Evolutionary conservation across 768 basidiomycete species (phyloP).

Genomic region (Leccinum barrowsii): DNA sequence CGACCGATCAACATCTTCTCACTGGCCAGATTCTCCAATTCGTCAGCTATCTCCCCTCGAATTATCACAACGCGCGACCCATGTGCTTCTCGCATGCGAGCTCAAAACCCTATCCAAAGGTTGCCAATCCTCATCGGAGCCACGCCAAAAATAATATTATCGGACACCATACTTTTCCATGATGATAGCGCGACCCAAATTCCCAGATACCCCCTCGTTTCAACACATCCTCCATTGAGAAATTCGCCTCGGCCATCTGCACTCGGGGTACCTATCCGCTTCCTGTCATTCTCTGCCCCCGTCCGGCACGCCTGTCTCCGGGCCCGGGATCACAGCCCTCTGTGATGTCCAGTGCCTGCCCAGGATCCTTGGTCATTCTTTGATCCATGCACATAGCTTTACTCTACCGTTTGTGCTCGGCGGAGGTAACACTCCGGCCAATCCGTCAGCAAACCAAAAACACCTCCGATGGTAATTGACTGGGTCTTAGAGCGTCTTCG

Average conservation of each 20-base stretch:
- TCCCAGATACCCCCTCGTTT: constrained; percentile 6
- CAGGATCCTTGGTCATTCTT: background rate
- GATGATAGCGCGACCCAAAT: background rate
- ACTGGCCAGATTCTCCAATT: background rate
- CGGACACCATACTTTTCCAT: background rate
- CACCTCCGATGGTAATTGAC: background rate
- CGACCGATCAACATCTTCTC: background rate
- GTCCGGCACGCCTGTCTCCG: constrained; percentile 2
- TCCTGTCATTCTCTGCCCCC: background rate
- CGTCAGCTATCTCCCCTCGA: constrained; percentile 1
- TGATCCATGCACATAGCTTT: background rate
- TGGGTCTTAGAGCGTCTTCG: background rate
- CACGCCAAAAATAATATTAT: background rate
- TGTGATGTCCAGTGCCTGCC: background rate
- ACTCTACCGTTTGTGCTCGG: background rate
- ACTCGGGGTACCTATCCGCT: background rate
- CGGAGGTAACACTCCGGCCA: background rate
- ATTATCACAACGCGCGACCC: background rate
- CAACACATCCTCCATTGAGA: background rate
- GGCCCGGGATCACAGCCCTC: constrained; percentile 5
- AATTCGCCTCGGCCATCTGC: background rate
- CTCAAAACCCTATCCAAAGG: constrained; percentile 14
- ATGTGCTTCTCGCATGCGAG: constrained; percentile 7
- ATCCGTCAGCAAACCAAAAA: background rate
- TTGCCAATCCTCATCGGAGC: background rate